Evolutionary conservation across 192 early-diverging fungal genomes (phyloP).

Genomic region (Funneliformis geosporum): DNA sequence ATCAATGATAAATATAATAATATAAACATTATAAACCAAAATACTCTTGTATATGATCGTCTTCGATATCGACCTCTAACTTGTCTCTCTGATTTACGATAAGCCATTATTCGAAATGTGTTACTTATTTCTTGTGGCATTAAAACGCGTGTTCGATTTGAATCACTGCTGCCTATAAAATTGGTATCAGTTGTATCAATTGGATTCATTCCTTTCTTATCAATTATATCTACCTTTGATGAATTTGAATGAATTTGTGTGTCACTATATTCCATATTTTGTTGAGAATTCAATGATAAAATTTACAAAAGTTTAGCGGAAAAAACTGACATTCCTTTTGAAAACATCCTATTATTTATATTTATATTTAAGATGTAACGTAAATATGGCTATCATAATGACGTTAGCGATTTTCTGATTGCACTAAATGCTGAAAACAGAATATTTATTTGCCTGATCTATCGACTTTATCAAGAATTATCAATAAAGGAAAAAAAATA

Average conservation of each 20-base stretch:
- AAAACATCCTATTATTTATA: too few species aligned
- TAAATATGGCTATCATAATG: too few species aligned
- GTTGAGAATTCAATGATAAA: background rate
- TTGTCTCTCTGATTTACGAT: constrained; percentile 10
- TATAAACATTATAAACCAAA: constrained; percentile 28
- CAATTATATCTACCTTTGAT: background rate
- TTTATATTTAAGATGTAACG: too few species aligned
- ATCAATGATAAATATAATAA: constrained; percentile 17
- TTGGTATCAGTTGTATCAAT: too few species aligned
- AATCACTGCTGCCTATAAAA: background rate
- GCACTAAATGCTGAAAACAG: too few species aligned
- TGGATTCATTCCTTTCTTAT: background rate
- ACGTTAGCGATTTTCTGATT: too few species aligned
- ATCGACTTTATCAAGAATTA: too few species aligned
- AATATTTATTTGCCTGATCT: too few species aligned
- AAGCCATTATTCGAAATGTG: constrained; percentile 23
- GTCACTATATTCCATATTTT: background rate
- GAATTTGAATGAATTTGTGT: background rate
- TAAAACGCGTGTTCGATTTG: background rate
- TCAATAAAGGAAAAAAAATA: too few species aligned
- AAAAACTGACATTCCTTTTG: too few species aligned
- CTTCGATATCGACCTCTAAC: constrained; percentile 7
- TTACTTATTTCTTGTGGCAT: constrained; percentile 5
- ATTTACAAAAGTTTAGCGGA: background rate
- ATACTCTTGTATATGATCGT: constrained; percentile 1